Conservation (phyloP, 106 monocot genomes). For the Dendrobium officinale region DNA sequence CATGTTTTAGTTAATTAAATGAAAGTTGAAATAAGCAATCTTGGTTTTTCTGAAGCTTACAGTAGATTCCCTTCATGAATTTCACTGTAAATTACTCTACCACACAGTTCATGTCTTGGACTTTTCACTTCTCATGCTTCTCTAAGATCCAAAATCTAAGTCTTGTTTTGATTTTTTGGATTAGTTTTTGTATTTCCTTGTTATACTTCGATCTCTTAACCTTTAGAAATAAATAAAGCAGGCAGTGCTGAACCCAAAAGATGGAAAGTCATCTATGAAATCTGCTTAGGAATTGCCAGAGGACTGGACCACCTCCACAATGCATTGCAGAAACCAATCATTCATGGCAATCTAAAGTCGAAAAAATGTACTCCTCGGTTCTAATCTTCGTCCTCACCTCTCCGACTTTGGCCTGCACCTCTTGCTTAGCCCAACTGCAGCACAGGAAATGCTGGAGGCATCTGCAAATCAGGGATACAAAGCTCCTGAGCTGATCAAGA, state of each 20-base stretch:
- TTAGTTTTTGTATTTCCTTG: background rate
- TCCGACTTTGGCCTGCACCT: slow-evolving; percentile 84
- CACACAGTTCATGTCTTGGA: no score
- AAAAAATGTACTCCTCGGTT: slow-evolving; percentile 76
- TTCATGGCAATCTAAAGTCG: slow-evolving; percentile 86
- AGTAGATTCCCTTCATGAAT: no score
- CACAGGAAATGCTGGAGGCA: slow-evolving; percentile 78
- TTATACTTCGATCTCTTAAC: background rate
- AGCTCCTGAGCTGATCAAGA: slow-evolving; percentile 87
- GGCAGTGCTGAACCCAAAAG: slow-evolving; percentile 42
- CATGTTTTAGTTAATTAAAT: background rate
- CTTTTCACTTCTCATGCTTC: no score
- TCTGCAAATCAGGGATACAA: slow-evolving; percentile 69
- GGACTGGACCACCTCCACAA: slow-evolving; percentile 86
- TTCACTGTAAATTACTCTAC: no score
- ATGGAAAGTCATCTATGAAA: slow-evolving; percentile 66
- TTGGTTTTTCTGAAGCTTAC: no score
- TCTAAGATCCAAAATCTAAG: no score
- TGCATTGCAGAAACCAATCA: slow-evolving; percentile 42
- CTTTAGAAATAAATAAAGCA: slow-evolving; percentile 21
- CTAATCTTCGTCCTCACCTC: slow-evolving; percentile 49
- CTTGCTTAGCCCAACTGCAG: slow-evolving; percentile 47
- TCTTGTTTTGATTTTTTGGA: background rate
- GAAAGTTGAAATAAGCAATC: no score
- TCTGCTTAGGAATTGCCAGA: slow-evolving; percentile 64